Evolutionary conservation across 2,329 filamentous ascomycete genomes (phyloP).

Genomic region (Fusarium siculi): DNA sequence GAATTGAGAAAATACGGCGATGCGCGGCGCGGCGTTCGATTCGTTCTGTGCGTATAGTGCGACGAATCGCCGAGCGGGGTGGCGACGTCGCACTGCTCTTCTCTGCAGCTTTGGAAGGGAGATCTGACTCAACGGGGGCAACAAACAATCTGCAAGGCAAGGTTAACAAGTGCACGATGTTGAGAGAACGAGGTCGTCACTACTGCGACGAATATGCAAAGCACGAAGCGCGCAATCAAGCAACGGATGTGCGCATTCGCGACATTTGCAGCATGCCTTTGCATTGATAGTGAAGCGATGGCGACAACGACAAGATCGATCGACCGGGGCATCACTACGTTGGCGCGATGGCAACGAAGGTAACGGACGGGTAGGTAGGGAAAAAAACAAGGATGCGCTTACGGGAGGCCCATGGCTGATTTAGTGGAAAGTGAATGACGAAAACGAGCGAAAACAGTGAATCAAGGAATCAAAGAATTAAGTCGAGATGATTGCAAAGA

Average conservation of each 20-base stretch:
- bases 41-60: slow-evolving; percentile 47
- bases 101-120: slow-evolving; percentile 49
- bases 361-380: not conserved
- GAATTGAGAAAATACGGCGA: slow-evolving; percentile 44
- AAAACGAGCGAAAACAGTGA: slow-evolving; percentile 8
- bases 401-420: slow-evolving; percentile 59
- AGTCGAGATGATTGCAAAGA: not conserved
- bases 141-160: slow-evolving; percentile 55
- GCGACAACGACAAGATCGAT: slow-evolving; percentile 32
- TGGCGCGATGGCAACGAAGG: slow-evolving; percentile 34
- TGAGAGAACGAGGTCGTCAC: slow-evolving; percentile 15
- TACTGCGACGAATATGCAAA: slow-evolving; percentile 22
- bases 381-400: slow-evolving; percentile 48
- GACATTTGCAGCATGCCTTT: slow-evolving; percentile 29
- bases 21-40: slow-evolving; percentile 46
- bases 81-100: slow-evolving; percentile 47
- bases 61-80: slow-evolving; percentile 56
- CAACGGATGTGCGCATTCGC: slow-evolving; percentile 27
- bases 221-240: slow-evolving; percentile 17
- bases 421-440: slow-evolving; percentile 23
- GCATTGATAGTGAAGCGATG: slow-evolving; percentile 30
- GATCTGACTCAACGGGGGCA: slow-evolving; percentile 58
- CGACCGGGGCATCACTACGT: slow-evolving; percentile 37
- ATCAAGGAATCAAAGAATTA: not conserved
- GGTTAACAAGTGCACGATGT: slow-evolving; percentile 28